Percentiles rank a stretch among this genome's conserved stretches.
Conservation (phyloP, 2,329 filamentous ascomycete genomes). For the Pseudodiploospora longispora region DNA sequence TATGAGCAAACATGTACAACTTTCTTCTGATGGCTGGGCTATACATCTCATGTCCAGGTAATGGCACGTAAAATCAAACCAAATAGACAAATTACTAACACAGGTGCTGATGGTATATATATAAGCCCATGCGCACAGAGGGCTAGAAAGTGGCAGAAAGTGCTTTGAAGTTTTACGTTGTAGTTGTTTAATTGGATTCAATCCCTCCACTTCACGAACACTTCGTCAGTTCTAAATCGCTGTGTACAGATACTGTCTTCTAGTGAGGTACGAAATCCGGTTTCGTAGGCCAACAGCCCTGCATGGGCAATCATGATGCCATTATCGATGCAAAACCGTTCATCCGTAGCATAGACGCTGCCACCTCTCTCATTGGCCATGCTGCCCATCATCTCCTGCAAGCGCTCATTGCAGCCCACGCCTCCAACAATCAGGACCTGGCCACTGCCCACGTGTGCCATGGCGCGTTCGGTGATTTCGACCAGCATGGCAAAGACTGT, state of each 20-base stretch:
- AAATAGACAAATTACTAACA: too few species aligned
- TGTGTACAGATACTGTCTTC: constrained; percentile 81
- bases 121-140: not conserved
- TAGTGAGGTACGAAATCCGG: constrained; percentile 67
- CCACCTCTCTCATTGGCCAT: constrained; percentile 89
- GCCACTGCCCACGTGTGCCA: constrained; percentile 88
- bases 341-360: constrained; percentile 88
- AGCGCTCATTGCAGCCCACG: constrained; percentile 85
- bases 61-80: not conserved
- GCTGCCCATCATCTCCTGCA: constrained; percentile 97
- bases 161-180: too few species aligned
- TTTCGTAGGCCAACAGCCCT: constrained; percentile 75
- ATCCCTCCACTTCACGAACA: constrained; percentile 71
- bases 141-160: too few species aligned
- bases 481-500: constrained; percentile 96
- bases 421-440: constrained; percentile 95
- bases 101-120: too few species aligned
- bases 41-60: too few species aligned
- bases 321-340: constrained; percentile 97
- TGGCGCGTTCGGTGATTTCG: constrained; percentile 95
- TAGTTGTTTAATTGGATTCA: constrained; percentile 14
- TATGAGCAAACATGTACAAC: too few species aligned
- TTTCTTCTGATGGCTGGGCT: too few species aligned
- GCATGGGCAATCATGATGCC: constrained; percentile 99
- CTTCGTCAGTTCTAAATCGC: constrained; percentile 74